phyloP scores from a whole-genome alignment of 148 eudicot species.

The Rhododendron molle region DNA sequence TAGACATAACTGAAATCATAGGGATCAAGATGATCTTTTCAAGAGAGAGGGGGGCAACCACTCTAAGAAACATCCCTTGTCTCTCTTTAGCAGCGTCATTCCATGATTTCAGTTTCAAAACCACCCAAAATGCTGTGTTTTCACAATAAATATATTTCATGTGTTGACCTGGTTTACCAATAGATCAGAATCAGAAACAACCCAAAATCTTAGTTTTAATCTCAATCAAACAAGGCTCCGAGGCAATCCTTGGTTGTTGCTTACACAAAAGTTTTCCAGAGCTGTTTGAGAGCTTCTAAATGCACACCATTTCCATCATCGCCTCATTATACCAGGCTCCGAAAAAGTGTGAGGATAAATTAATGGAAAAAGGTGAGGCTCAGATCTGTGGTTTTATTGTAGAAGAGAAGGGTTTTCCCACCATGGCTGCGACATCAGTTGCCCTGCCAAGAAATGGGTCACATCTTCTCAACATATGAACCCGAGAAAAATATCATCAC shows the following conservation, averaged over 20 bases:
- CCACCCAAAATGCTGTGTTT: too few species aligned
- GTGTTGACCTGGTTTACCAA: too few species aligned
- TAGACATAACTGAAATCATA: not conserved
- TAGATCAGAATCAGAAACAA: not conserved
- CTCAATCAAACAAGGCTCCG: not conserved
- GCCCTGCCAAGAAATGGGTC: not conserved
- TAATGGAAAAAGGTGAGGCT: not conserved
- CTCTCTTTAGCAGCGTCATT: not conserved
- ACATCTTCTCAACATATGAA: not conserved
- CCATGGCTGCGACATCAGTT: not conserved
- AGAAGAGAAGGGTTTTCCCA: not conserved
- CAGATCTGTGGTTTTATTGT: not conserved
- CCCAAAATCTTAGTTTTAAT: not conserved
- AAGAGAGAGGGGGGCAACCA: too few species aligned
- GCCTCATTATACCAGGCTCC: not conserved
- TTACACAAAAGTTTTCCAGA: not conserved
- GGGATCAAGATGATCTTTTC: not conserved
- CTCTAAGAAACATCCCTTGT: not conserved
- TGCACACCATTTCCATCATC: not conserved
- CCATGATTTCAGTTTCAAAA: too few species aligned
- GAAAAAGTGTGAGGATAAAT: not conserved
- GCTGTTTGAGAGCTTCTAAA: not conserved
- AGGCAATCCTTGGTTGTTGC: not conserved
- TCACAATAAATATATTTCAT: too few species aligned
- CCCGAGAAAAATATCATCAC: not conserved